Evolutionary conservation across 306 rosid species (phyloP).

Genomic region (Begonia peltatifolia): DNA sequence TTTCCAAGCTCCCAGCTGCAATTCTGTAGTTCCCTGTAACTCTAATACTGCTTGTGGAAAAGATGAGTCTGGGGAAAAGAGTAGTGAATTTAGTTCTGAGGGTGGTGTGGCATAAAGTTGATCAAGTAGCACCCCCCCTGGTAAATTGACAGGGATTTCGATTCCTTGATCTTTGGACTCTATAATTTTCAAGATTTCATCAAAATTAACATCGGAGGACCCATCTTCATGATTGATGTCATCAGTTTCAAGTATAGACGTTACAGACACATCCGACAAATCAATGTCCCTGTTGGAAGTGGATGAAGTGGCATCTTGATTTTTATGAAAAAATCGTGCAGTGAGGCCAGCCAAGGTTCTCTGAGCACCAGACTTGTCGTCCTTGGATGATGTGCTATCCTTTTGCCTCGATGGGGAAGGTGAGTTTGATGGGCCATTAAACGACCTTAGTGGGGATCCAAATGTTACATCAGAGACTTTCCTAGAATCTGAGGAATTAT

Average conservation of each 20-base stretch:
- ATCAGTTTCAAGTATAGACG: slow-evolving; percentile 19
- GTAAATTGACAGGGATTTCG: slow-evolving; percentile 57
- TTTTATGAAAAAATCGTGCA: slow-evolving; percentile 61
- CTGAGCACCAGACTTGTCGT: slow-evolving; percentile 39
- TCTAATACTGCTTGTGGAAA: slow-evolving; percentile 49
- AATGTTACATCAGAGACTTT: slow-evolving; percentile 10
- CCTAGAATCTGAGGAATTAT: slow-evolving; percentile 1
- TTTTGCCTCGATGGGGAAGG: slow-evolving; percentile 53
- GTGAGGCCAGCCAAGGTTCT: slow-evolving; percentile 52
- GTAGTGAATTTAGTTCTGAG: slow-evolving; percentile 44
- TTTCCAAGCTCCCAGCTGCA: slow-evolving; percentile 55
- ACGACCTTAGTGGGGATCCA: slow-evolving; percentile 33
- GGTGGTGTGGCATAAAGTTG: slow-evolving; percentile 54
- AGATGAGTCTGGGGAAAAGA: slow-evolving; percentile 51
- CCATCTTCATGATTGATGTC: slow-evolving; percentile 47
- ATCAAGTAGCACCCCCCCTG: slow-evolving; percentile 83
- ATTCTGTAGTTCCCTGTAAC: slow-evolving; percentile 54
- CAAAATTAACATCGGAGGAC: slow-evolving; percentile 35
- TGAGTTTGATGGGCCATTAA: slow-evolving; percentile 18
- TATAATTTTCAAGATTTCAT: slow-evolving; percentile 40
- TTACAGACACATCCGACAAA: slow-evolving; percentile 33
- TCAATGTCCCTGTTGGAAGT: slow-evolving; percentile 29
- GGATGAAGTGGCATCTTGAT: slow-evolving; percentile 26
- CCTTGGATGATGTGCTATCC: slow-evolving; percentile 36
- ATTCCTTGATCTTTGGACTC: slow-evolving; percentile 47